Evolutionary conservation across 139 green algal genomes (phyloP).

Genomic region (Chlorella sorokiniana): DNA sequence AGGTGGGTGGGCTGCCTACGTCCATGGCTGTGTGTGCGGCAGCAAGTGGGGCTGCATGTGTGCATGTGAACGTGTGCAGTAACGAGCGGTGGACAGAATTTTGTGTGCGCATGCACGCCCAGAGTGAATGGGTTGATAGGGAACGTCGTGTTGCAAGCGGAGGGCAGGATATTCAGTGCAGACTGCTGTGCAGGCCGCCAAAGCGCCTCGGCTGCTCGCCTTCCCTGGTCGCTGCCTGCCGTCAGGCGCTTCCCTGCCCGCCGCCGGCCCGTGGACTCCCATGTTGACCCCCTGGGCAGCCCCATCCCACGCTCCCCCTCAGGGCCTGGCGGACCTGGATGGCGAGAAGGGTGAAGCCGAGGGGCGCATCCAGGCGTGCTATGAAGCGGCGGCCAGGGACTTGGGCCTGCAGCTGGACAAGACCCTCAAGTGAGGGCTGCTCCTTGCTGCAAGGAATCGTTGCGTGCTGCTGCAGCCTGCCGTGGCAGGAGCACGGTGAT

Average conservation of each 20-base stretch:
- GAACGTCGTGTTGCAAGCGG: no score
- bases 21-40: background rate
- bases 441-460: background rate
- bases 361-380: slow-evolving; percentile 52
- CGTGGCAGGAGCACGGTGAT: no score
- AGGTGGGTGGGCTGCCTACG: background rate
- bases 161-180: no score
- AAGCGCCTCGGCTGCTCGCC: no score
- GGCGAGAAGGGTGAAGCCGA: slow-evolving; percentile 67
- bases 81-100: no score
- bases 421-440: slow-evolving; percentile 68
- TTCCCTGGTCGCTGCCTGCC: no score
- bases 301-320: background rate
- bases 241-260: no score
- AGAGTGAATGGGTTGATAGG: no score
- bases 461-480: background rate
- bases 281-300: background rate
- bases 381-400: slow-evolving; percentile 58
- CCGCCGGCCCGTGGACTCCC: no score
- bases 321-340: slow-evolving; percentile 54
- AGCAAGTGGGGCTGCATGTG: background rate
- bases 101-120: no score
- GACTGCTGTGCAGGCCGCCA: no score
- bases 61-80: no score
- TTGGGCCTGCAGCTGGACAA: slow-evolving; percentile 88